Evolutionary conservation across 164 flowering plant genomes (phyloP).

Genomic region (Umbellularia californica): DNA sequence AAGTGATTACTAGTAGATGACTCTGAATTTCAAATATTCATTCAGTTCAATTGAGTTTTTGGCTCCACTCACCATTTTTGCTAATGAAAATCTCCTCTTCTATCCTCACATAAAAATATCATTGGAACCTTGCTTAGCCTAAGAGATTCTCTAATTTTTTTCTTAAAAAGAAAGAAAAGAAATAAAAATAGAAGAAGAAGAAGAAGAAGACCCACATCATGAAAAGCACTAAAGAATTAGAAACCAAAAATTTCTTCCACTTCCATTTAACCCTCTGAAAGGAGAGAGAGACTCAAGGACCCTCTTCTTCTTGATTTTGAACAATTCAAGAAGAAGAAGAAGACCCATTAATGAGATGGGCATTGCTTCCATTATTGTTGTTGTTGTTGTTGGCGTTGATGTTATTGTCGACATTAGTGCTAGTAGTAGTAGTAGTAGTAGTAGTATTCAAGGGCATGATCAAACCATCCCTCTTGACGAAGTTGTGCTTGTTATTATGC

Average conservation of each 20-base stretch:
- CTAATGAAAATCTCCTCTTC: no score
- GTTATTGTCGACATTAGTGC: neutral
- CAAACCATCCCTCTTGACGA: constrained; percentile 25
- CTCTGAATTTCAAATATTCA: no score
- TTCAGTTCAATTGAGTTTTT: no score
- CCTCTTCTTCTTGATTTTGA: neutral
- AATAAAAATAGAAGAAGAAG: neutral
- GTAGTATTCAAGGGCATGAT: neutral
- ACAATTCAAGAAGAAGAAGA: constrained; percentile 43
- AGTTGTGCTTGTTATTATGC: constrained; percentile 65
- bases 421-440: neutral
- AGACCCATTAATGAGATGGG: constrained; percentile 21
- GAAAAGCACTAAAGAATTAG: neutral
- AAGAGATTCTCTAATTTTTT: no score
- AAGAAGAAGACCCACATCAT: neutral
- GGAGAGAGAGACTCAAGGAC: no score
- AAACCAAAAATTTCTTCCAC: neutral
- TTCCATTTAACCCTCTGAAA: neutral
- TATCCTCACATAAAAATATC: no score
- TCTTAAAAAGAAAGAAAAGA: neutral
- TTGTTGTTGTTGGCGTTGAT: neutral
- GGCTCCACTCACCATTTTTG: no score
- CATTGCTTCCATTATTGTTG: constrained; percentile 5
- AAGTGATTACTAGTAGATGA: no score
- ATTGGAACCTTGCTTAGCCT: no score